Evolutionary conservation across 768 basidiomycete genomes (phyloP).

Genomic region (Rickenella mellea): DNA sequence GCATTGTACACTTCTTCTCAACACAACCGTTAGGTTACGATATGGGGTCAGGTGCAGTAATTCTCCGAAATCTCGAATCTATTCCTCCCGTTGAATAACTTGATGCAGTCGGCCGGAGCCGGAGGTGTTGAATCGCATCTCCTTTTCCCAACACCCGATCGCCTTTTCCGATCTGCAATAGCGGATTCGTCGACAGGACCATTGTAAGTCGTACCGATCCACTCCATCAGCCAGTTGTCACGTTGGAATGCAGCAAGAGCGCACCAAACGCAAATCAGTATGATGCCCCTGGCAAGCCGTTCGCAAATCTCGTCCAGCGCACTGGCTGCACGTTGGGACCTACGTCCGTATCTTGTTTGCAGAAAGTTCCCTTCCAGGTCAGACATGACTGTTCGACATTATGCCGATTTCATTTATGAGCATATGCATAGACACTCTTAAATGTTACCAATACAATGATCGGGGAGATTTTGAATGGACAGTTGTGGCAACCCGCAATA

Average conservation of each 20-base stretch:
- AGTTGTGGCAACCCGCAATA: slow-evolving; percentile 49
- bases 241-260: slow-evolving; percentile 34
- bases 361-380: slow-evolving; percentile 34
- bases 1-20: neutral
- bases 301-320: slow-evolving; percentile 31
- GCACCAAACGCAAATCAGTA: slow-evolving; percentile 34
- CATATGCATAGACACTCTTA: slow-evolving; percentile 32
- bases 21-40: neutral
- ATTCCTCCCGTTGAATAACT: neutral
- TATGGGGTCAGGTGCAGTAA: slow-evolving; percentile 1
- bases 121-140: slow-evolving; percentile 7
- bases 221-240: neutral
- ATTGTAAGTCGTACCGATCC: slow-evolving; percentile 27
- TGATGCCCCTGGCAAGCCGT: slow-evolving; percentile 43
- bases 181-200: slow-evolving; percentile 45
- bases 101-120: slow-evolving; percentile 7
- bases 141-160: slow-evolving; percentile 9
- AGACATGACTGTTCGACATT: slow-evolving; percentile 2
- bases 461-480: slow-evolving; percentile 31
- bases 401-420: neutral
- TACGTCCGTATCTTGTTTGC: slow-evolving; percentile 34
- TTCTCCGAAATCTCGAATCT: neutral
- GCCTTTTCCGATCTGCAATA: slow-evolving; percentile 43
- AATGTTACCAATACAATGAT: slow-evolving; percentile 40
- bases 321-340: slow-evolving; percentile 36